phyloP scores from a whole-genome alignment of 331 rosid species.

The Pyrus hybrid region DNA sequence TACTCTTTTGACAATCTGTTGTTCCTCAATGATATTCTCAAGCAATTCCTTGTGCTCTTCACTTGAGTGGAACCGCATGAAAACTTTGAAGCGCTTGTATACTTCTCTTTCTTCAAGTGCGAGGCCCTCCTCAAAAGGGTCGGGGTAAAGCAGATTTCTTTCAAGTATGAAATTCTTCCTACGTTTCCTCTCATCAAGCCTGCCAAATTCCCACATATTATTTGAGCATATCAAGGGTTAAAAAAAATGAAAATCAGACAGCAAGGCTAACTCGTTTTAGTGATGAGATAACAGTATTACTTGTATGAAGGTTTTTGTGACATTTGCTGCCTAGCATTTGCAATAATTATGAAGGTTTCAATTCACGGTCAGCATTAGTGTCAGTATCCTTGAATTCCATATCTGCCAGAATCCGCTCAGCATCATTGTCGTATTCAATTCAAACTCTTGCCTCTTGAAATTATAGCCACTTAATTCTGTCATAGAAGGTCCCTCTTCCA shows the following conservation, averaged over 20 bases:
- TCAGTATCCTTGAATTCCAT: slow-evolving; percentile 87
- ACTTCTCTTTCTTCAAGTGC: slow-evolving; percentile 62
- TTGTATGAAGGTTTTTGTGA: background rate
- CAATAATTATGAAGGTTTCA: slow-evolving; percentile 24
- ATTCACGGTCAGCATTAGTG: slow-evolving; percentile 47
- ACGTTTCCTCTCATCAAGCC: slow-evolving; percentile 86
- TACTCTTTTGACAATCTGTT: slow-evolving; percentile 54
- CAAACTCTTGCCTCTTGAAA: slow-evolving; percentile 78
- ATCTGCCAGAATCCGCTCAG: slow-evolving; percentile 84
- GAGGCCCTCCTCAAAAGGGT: slow-evolving; percentile 61
- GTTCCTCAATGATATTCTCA: slow-evolving; percentile 58
- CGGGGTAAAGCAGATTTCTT: slow-evolving; percentile 68
- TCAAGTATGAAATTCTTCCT: slow-evolving; percentile 71
- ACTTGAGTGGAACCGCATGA: slow-evolving; percentile 76
- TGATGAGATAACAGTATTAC: background rate
- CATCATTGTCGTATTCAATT: slow-evolving; percentile 85
- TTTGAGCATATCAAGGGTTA: background rate
- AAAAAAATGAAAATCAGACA: background rate
- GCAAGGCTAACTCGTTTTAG: background rate
- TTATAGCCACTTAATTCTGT: slow-evolving; percentile 74
- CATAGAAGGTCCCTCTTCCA: slow-evolving; percentile 50
- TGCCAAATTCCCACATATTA: slow-evolving; percentile 27
- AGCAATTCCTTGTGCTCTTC: slow-evolving; percentile 60
- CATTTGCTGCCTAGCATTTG: background rate
- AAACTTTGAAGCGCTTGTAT: slow-evolving; percentile 56